Conservation (phyloP, 169 alveolate genomes). For the Eimeria sp. region DNA sequence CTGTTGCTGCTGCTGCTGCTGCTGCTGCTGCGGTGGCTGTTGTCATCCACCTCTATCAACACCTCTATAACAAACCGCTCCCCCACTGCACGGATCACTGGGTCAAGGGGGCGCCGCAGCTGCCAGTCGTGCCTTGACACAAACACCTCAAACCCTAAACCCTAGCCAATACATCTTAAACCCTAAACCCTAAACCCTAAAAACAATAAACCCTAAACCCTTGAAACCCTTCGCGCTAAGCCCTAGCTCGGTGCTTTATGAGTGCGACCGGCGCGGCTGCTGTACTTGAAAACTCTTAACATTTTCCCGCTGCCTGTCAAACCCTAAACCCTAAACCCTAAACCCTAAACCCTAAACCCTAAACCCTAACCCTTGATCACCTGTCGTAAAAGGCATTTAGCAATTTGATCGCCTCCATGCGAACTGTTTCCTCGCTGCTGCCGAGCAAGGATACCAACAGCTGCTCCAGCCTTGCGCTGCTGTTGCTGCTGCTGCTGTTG, state of each 20-base stretch:
- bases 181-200: too few relatives aligned
- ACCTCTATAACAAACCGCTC: constrained; percentile 84
- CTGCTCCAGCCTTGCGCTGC: constrained; percentile 87
- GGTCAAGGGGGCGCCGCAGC: constrained; percentile 86
- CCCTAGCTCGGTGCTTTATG: too few relatives aligned
- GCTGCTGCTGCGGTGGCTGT: background rate
- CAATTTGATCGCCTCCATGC: constrained; percentile 89
- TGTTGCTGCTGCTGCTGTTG: constrained; percentile 38
- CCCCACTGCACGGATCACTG: constrained; percentile 80
- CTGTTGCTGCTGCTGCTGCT: constrained; percentile 46
- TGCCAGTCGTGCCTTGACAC: constrained; percentile 88
- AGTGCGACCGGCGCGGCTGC: too few relatives aligned
- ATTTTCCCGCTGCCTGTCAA: too few relatives aligned
- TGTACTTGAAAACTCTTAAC: too few relatives aligned
- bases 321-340: background rate
- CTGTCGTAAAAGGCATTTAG: constrained; percentile 92
- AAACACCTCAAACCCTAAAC: background rate
- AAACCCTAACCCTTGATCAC: background rate
- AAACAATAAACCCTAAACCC: too few relatives aligned
- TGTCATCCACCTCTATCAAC: constrained; percentile 67
- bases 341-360: background rate
- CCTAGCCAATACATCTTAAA: background rate
- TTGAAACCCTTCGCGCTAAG: too few relatives aligned
- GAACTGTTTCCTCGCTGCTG: constrained; percentile 86
- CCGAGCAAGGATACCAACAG: constrained; percentile 91